Conservation (phyloP, 495 filamentous ascomycete genomes). For the Podospora pseudocomata region DNA sequence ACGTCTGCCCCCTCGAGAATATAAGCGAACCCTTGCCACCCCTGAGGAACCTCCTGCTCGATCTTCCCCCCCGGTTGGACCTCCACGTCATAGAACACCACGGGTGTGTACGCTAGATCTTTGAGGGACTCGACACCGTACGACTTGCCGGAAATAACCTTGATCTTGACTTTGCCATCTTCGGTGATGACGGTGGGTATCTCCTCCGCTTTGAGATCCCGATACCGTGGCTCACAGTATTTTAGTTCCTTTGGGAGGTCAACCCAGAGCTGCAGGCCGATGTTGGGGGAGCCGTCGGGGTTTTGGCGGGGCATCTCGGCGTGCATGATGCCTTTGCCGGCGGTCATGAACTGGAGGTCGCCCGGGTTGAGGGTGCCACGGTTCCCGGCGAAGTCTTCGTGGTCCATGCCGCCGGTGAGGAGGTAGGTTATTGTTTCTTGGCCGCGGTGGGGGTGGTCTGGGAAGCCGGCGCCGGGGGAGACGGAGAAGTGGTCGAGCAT, state of each 20-base stretch:
- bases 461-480: constrained; percentile 65
- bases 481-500: constrained; percentile 96
- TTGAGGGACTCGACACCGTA: constrained; percentile 81
- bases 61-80: constrained; percentile 75
- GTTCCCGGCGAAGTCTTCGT: constrained; percentile 93
- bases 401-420: constrained; percentile 77
- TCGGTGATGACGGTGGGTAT: constrained; percentile 69
- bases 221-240: constrained; percentile 84
- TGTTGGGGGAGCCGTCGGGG: constrained; percentile 68
- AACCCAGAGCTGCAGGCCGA: constrained; percentile 94
- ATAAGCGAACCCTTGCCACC: constrained; percentile 92
- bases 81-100: constrained; percentile 88
- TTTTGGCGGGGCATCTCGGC: constrained; percentile 92
- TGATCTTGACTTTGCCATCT: constrained; percentile 69
- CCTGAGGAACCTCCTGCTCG: constrained; percentile 66
- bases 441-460: constrained; percentile 42
- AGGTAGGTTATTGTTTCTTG: constrained; percentile 90
- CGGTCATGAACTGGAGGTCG: constrained; percentile 97
- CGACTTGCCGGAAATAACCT: constrained; percentile 82
- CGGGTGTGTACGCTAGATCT: constrained; percentile 90
- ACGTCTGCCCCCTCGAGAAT: constrained; percentile 63
- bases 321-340: constrained; percentile 88
- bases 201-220: constrained; percentile 72
- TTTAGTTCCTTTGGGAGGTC: constrained; percentile 82
- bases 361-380: constrained; percentile 78